phyloP scores from a whole-genome alignment of 2,329 filamentous ascomycete species.

The Pleurostoma richardsiae region DNA sequence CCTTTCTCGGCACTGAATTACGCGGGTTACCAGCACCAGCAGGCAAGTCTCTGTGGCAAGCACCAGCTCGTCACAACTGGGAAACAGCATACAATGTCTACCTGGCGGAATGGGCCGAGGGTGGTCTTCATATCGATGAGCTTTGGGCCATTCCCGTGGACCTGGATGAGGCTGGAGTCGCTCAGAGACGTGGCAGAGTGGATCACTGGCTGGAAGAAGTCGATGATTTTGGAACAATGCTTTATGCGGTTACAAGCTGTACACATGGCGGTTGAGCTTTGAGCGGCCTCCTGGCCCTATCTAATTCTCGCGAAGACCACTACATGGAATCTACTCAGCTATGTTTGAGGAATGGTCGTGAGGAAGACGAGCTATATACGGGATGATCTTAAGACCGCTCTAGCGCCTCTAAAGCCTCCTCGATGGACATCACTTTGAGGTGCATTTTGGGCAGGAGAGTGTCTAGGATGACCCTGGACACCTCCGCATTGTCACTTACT shows the following conservation, averaged over 20 bases:
- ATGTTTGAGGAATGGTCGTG: too few relatives aligned
- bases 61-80: constrained; percentile 31
- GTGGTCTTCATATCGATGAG: constrained; percentile 39
- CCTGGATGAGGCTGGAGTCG: constrained; percentile 21
- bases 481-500: constrained; percentile 9
- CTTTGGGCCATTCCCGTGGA: constrained; percentile 37
- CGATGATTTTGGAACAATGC: constrained; percentile 49
- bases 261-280: constrained; percentile 30
- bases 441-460: constrained; percentile 20
- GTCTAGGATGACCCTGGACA: constrained; percentile 14
- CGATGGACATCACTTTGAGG: constrained; percentile 10
- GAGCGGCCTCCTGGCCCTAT: background rate
- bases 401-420: constrained; percentile 2
- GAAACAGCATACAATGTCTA: constrained; percentile 34
- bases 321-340: too few relatives aligned
- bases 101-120: constrained; percentile 34
- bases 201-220: constrained; percentile 43
- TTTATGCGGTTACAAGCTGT: constrained; percentile 41
- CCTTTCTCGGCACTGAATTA: constrained; percentile 44
- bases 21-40: constrained; percentile 34
- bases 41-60: constrained; percentile 36
- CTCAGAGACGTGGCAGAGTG: constrained; percentile 27
- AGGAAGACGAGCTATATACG: too few relatives aligned
- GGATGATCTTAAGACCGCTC: background rate
- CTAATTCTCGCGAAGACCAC: too few relatives aligned